A percentile compares a stretch with the other conserved stretches of the same genome.
These are phyloP conservation scores for Agastache rugosa DNA, from an alignment of 257 asterid genomes.

Conservation along the genomic window DNA sequence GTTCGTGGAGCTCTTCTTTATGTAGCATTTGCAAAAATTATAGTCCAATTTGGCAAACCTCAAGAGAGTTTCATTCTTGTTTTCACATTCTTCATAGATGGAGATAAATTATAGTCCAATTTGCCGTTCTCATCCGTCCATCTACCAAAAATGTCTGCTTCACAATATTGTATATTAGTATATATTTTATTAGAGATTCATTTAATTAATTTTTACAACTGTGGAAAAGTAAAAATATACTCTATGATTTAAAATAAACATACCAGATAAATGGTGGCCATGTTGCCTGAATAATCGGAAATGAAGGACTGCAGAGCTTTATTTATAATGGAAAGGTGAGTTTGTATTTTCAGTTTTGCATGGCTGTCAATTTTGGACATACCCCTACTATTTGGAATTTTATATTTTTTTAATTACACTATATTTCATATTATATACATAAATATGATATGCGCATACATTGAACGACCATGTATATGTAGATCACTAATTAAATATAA, in stretches of 20 bases:
- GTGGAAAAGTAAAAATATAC: not conserved
- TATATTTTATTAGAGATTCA: not conserved
- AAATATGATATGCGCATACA: too few species aligned
- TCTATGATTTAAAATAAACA: not conserved
- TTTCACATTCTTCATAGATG: not conserved
- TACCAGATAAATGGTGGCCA: conserved; percentile 24
- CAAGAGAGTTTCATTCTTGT: not conserved
- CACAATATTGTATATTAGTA: not conserved
- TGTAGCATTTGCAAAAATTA: conserved; percentile 30
- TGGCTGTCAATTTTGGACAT: too few species aligned
- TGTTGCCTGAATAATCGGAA: conserved; percentile 48
- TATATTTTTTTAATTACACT: too few species aligned
- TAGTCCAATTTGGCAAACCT: conserved; percentile 40
- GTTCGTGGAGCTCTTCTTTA: conserved; percentile 25
- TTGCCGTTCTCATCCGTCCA: conserved; percentile 28
- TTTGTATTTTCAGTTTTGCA: too few species aligned
- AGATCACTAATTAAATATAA: too few species aligned
- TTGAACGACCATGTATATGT: too few species aligned
- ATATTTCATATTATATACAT: too few species aligned
- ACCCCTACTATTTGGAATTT: too few species aligned
- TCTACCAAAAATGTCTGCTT: conserved; percentile 21
- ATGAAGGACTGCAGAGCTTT: not conserved
- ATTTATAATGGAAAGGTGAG: too few species aligned
- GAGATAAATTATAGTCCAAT: conserved; percentile 7
- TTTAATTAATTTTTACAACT: not conserved